A percentile compares a stretch with the other conserved stretches of the same genome.
Evolutionary conservation across 192 early-diverging fungal genomes (phyloP).

Genomic region (Coemansia erecta): DNA sequence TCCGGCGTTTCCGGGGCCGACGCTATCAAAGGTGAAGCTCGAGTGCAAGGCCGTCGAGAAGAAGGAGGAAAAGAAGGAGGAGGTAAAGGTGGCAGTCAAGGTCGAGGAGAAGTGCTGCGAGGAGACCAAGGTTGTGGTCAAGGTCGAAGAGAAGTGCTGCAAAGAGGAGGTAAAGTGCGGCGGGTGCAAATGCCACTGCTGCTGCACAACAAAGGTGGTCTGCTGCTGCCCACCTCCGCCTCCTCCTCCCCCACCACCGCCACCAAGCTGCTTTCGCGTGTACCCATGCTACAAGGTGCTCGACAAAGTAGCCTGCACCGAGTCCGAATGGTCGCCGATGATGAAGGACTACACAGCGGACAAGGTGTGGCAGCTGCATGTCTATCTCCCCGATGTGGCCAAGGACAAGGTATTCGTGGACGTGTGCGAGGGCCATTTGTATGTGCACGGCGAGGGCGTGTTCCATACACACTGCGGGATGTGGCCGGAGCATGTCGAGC

Average conservation of each 20-base stretch:
- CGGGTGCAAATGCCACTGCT: constrained; percentile 11
- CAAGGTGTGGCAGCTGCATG: constrained; percentile 54
- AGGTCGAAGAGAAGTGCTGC: constrained; percentile 23
- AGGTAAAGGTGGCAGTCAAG: constrained; percentile 12
- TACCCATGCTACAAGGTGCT: constrained; percentile 53
- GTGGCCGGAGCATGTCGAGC: constrained; percentile 52
- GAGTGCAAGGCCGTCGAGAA: constrained; percentile 44
- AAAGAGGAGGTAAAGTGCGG: constrained; percentile 14
- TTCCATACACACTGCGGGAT: constrained; percentile 54
- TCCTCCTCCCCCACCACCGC: constrained; percentile 26
- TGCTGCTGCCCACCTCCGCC: constrained; percentile 25
- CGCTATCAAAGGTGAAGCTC: constrained; percentile 43
- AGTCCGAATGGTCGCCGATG: constrained; percentile 42
- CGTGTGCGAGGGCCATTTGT: constrained; percentile 28
- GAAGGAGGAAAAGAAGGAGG: constrained; percentile 14
- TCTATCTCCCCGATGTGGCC: constrained; percentile 41
- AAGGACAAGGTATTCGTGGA: constrained; percentile 54
- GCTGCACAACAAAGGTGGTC: constrained; percentile 5
- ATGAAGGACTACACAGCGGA: constrained; percentile 53
- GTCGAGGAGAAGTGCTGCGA: constrained; percentile 5
- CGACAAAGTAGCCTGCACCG: constrained; percentile 31
- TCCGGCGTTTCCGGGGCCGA: constrained; percentile 51
- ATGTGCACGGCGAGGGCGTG: constrained; percentile 47
- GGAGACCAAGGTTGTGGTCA: constrained; percentile 13
- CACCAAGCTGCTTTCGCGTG: constrained; percentile 32